Evolutionary conservation across 1,284 basidiomycete species (phyloP), one percentile per base, ranked within the genome.

Genomic region (Cutaneotrichosporon cavernicola): DNA sequence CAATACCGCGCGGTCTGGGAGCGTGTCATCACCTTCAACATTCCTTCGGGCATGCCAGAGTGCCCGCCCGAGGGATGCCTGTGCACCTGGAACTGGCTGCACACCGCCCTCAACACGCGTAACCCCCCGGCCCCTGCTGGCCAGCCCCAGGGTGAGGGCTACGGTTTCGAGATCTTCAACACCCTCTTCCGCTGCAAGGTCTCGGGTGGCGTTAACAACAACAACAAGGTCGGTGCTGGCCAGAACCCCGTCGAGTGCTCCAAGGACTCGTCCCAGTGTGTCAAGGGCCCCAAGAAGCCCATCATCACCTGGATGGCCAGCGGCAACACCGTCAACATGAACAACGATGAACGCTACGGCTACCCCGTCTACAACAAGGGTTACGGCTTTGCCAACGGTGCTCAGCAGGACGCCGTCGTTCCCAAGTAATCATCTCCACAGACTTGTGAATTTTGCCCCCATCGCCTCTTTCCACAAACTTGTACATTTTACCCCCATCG

Each of bases 181-280:
- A 88, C 85, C 58, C 86, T 86, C 30, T 90, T 90, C 84, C 85
- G 86, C 69, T 91, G 90, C 81, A 84, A 85, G 56, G 81, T 90
- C 52, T 85, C 86, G 1, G 83, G 84, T 53, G 14, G 40, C 21
- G 55, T 46, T 10, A 46, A 60, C 60, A 80, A 63, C 4, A 50
- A 57, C 56, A 63, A 63, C 56, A 81, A 14, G 36, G 38, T 22
- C 26, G 30, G 21, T n/a, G 31, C 82, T 84, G 4, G 76, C 83
- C 8, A 81, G 81, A 69, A 76, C 59, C 53, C 70, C 16, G 50
- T 51, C 34, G 67, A 63, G 6, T 80, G 79, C 60, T 69, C 78
- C 56, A 70, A 70, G 51, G 73, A 65, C 55, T 30, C 60, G 43
- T 53, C 51, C 30, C 34, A 76, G 63, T 80, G 78, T 58, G 36